Evolutionary conservation across 2,329 filamentous ascomycete species (phyloP).

Genomic region (Periconia sp.): DNA sequence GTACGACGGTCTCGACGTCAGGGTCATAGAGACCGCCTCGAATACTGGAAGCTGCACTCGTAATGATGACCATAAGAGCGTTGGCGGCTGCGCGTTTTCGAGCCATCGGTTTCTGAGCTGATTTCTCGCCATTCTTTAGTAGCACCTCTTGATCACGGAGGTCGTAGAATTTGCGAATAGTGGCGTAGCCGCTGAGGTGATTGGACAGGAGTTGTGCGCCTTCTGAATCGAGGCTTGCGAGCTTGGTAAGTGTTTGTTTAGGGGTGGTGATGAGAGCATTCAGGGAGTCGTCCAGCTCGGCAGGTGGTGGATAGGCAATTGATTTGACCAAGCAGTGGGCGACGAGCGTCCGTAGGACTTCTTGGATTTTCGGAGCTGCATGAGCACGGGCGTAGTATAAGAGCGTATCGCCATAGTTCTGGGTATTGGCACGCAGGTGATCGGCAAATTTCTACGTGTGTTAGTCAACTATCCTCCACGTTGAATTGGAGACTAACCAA

Average conservation of each 20-base stretch:
- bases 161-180: slow-evolving; percentile 86
- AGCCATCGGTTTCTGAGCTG: slow-evolving; percentile 59
- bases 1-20: slow-evolving; percentile 79
- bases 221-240: slow-evolving; percentile 77
- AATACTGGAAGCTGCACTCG: slow-evolving; percentile 87
- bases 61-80: slow-evolving; percentile 81
- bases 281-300: slow-evolving; percentile 76
- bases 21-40: slow-evolving; percentile 88
- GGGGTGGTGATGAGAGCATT: slow-evolving; percentile 73
- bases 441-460: slow-evolving; percentile 84
- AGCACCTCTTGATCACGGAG: slow-evolving; percentile 73
- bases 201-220: slow-evolving; percentile 84
- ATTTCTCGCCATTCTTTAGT: slow-evolving; percentile 43
- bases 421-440: slow-evolving; percentile 71
- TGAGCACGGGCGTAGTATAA: slow-evolving; percentile 92
- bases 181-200: slow-evolving; percentile 90
- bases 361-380: slow-evolving; percentile 76
- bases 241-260: slow-evolving; percentile 71
- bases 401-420: slow-evolving; percentile 83
- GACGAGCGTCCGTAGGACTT: slow-evolving; percentile 84
- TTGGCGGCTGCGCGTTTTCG: slow-evolving; percentile 73
- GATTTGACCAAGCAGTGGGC: slow-evolving; percentile 88
- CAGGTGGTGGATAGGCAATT: slow-evolving; percentile 73
- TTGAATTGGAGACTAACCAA: slow-evolving; percentile 68
- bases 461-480: too few species aligned